Base-by-base conservation (phyloP, 2,329 filamentous ascomycete genomes). In the Polytolypa hystricis region DNA sequence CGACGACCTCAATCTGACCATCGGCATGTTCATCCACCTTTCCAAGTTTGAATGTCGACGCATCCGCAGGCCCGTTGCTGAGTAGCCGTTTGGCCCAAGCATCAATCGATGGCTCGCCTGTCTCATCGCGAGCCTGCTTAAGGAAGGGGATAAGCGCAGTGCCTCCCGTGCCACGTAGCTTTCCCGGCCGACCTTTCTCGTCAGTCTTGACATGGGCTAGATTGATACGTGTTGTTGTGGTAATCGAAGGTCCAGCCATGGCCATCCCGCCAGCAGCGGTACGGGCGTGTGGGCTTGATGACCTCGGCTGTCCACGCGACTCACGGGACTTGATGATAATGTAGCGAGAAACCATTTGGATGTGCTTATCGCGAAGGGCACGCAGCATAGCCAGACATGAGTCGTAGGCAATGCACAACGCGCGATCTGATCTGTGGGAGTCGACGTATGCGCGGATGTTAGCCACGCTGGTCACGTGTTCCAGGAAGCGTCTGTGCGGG, bases 121-220 rank as follows among this genome's bases (percentile, higher is more conserved):
- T 98, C 68, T 98, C 91, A 52, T 98, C 87, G 18, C 91, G 73
- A 4, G 91, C 91, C 62, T 98, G 91, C 62, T 96, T 95, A 42
- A 98, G 67, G 61, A 98, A 98, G 0, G 89, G 84, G 38, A 98
- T 95, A 39, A 98, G 66, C 0, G 87, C 84, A 0, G 91, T 96
- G 11, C 91, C 91, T 10, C 91, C 91, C 0, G 91, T 98, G 2
- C 91, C 91, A 30, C 82, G 84, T 18, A 94, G 71, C 34, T 80
- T 80, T 14, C 53, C 58, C 49, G 57, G 42, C 54, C 30, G 49
- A 48, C 43, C 44, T 32, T 47, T 50, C 4, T 50, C 47, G 26
- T 50, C 53, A 20, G 11, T 35, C 28, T n/a, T 30, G 28, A 36
- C 35, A 26, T 35, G 37, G 25, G 41, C 37, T 29, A 46, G 38